Conservation (phyloP, 495 filamentous ascomycete species). For the Lophiotrema nucula region DNA sequence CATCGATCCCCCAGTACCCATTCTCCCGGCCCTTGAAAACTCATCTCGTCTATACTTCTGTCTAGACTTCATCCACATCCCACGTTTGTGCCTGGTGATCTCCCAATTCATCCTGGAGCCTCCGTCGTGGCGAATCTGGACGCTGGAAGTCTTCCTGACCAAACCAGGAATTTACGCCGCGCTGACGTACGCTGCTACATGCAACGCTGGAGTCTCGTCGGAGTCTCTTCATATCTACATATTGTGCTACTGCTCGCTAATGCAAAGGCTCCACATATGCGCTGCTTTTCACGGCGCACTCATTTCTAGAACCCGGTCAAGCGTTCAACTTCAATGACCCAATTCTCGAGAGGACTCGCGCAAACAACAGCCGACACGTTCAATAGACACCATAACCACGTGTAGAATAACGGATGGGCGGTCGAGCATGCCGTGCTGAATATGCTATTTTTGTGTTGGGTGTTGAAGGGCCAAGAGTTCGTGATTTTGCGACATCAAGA, state of each 20-base stretch:
- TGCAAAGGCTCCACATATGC: too few relatives aligned
- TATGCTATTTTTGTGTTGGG: conserved; percentile 11
- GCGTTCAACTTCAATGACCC: neutral
- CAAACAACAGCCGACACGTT: conserved; percentile 1
- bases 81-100: too few relatives aligned
- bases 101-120: too few relatives aligned
- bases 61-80: too few relatives aligned
- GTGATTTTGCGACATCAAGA: neutral
- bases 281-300: too few relatives aligned
- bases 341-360: conserved; percentile 6
- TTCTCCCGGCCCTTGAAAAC: too few relatives aligned
- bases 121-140: conserved; percentile 4
- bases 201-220: conserved; percentile 2
- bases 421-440: conserved; percentile 19
- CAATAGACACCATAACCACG: neutral
- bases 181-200: conserved; percentile 8
- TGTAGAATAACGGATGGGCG: conserved; percentile 12
- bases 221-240: conserved; percentile 19
- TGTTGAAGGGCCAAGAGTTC: neutral
- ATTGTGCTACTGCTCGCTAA: conserved; percentile 17
- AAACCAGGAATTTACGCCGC: conserved; percentile 14
- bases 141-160: neutral
- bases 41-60: too few relatives aligned
- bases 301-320: conserved; percentile 21
- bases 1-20: too few relatives aligned